These are phyloP conservation scores for Cladosporium sp. DNA, from an alignment of 2,329 filamentous ascomycete genomes.

Conservation along the genomic window DNA sequence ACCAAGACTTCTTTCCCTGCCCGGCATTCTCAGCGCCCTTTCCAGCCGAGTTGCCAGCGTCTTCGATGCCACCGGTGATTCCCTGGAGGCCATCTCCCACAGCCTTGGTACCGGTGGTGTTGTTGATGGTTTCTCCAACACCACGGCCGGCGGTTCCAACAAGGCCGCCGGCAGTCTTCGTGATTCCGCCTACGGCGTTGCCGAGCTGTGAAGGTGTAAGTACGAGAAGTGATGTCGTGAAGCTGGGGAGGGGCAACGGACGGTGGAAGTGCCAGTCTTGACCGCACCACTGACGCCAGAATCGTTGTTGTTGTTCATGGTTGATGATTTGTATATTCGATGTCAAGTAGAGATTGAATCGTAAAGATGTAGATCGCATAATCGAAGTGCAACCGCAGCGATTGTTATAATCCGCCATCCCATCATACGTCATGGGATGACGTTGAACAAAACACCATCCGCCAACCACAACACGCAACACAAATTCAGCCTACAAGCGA, in stretches of 20 bases:
- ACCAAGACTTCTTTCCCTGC: slow-evolving; percentile 37
- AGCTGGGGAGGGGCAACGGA: slow-evolving; percentile 12
- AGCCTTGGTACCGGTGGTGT: slow-evolving; percentile 40
- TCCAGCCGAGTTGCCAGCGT: slow-evolving; percentile 36
- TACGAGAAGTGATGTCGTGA: not conserved
- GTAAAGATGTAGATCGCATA: too few relatives aligned
- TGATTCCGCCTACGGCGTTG: slow-evolving; percentile 50
- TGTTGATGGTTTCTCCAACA: slow-evolving; percentile 41
- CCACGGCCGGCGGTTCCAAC: slow-evolving; percentile 44
- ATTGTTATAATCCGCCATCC: too few relatives aligned
- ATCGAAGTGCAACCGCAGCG: too few relatives aligned
- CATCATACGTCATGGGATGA: too few relatives aligned
- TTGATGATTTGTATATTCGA: slow-evolving; percentile 1
- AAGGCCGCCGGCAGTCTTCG: slow-evolving; percentile 50
- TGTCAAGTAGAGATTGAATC: too few relatives aligned
- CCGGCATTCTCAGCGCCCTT: slow-evolving; percentile 46
- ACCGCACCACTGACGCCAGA: slow-evolving; percentile 26
- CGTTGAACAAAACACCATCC: too few relatives aligned
- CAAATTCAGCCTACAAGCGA: too few relatives aligned
- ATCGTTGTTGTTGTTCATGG: slow-evolving; percentile 19
- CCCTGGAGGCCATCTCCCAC: slow-evolving; percentile 39
- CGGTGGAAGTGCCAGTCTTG: slow-evolving; percentile 32
- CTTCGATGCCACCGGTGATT: slow-evolving; percentile 39
- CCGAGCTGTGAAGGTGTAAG: slow-evolving; percentile 37
- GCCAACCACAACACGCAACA: too few relatives aligned